These are phyloP conservation scores for Atkinsonella hypoxylon DNA, from an alignment of 2,329 filamentous ascomycete genomes.

Conservation along the genomic window DNA sequence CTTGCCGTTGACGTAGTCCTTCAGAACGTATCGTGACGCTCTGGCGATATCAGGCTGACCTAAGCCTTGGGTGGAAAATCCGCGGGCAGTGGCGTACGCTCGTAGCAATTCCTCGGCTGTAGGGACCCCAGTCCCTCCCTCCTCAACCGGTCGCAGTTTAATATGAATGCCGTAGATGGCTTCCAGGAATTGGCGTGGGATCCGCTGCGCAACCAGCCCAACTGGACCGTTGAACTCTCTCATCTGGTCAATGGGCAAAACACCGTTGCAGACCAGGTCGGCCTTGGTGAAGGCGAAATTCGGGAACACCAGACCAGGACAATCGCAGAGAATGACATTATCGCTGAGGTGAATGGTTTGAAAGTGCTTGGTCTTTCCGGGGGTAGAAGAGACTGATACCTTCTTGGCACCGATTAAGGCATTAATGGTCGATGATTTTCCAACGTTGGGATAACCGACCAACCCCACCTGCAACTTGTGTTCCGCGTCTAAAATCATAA, in stretches of 20 bases:
- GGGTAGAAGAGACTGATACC: slow-evolving; percentile 92
- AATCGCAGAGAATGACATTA: slow-evolving; percentile 87
- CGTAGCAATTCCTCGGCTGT: slow-evolving; percentile 76
- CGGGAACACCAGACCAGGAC: slow-evolving; percentile 94
- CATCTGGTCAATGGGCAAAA: slow-evolving; percentile 92
- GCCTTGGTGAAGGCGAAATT: slow-evolving; percentile 96
- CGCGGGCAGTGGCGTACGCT: slow-evolving; percentile 78
- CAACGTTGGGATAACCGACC: slow-evolving; percentile 96
- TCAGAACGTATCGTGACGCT: slow-evolving; percentile 78
- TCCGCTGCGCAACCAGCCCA: slow-evolving; percentile 68
- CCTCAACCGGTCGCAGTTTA: slow-evolving; percentile 64
- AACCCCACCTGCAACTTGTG: slow-evolving; percentile 79
- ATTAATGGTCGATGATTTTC: slow-evolving; percentile 98
- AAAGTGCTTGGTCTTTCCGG: slow-evolving; percentile 98
- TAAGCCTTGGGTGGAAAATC: slow-evolving; percentile 79
- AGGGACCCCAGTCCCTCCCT: slow-evolving; percentile 81
- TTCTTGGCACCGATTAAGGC: slow-evolving; percentile 97
- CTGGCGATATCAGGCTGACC: slow-evolving; percentile 90
- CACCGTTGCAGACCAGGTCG: slow-evolving; percentile 88
- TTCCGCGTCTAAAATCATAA: slow-evolving; percentile 27
- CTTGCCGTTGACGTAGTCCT: slow-evolving; percentile 96
- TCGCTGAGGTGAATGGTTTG: slow-evolving; percentile 93
- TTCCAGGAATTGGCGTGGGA: slow-evolving; percentile 82
- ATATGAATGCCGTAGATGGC: slow-evolving; percentile 92
- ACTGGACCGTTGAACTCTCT: slow-evolving; percentile 85